phyloP scores from a whole-genome alignment of 768 basidiomycete genomes.

The Lactifluus pinguis region DNA sequence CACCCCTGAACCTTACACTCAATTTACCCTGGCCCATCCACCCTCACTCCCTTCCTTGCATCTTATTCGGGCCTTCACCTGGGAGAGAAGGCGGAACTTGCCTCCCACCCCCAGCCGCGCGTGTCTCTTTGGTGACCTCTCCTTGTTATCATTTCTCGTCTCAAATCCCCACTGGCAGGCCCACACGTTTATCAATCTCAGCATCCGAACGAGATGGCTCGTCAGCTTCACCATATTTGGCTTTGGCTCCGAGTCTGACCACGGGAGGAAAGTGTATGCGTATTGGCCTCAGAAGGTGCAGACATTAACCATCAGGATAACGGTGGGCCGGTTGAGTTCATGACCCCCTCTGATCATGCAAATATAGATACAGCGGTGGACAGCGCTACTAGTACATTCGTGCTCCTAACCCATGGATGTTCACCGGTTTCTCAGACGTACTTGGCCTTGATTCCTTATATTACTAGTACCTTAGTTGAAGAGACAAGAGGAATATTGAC shows the following conservation, averaged over 20 bases:
- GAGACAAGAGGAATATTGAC: too few relatives aligned
- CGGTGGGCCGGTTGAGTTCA: constrained; percentile 36
- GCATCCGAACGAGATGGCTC: constrained; percentile 80
- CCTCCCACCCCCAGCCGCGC: constrained; percentile 66
- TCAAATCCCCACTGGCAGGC: constrained; percentile 45
- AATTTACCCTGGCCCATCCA: constrained; percentile 57
- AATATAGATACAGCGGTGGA: constrained; percentile 69
- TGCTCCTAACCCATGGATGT: constrained; percentile 90
- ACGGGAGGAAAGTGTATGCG: constrained; percentile 80
- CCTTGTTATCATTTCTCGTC: constrained; percentile 63
- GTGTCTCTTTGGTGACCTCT: constrained; percentile 69
- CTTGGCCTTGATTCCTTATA: too few relatives aligned
- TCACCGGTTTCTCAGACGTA: constrained; percentile 66
- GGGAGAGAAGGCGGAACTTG: constrained; percentile 57
- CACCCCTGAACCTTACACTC: constrained; percentile 71
- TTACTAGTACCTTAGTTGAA: too few relatives aligned
- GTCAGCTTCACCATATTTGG: constrained; percentile 73
- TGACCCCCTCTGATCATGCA: neutral
- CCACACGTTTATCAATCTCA: constrained; percentile 58
- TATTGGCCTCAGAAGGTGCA: constrained; percentile 72
- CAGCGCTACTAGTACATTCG: constrained; percentile 85
- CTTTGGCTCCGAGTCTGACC: constrained; percentile 72
- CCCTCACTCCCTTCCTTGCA: constrained; percentile 55
- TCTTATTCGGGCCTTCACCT: constrained; percentile 59
- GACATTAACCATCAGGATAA: constrained; percentile 53